Evolutionary conservation across 495 filamentous ascomycete genomes (phyloP).

Genomic region (Alectoria sarmentosa): DNA sequence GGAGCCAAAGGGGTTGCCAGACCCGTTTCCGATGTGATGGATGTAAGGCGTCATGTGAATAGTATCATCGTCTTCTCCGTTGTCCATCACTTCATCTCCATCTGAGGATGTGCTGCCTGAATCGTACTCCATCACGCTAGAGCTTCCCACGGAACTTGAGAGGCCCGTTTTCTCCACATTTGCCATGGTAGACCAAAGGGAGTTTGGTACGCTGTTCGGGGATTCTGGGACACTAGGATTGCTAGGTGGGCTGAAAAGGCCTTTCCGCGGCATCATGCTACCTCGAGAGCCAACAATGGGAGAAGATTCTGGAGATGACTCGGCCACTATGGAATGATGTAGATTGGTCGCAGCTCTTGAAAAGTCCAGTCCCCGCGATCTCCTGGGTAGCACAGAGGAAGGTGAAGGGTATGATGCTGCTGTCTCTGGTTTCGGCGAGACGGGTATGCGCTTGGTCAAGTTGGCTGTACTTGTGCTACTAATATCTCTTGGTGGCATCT

Average conservation of each 20-base stretch:
- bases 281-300: constrained; percentile 75
- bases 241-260: constrained; percentile 29
- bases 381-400: constrained; percentile 74
- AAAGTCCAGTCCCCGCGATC: constrained; percentile 84
- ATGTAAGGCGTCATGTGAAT: constrained; percentile 64
- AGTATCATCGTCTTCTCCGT: constrained; percentile 68
- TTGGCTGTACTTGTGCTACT: constrained; percentile 46
- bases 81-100: constrained; percentile 70
- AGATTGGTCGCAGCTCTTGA: constrained; percentile 90
- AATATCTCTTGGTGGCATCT: constrained; percentile 57
- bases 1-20: constrained; percentile 41
- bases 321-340: constrained; percentile 89
- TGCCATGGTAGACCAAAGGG: constrained; percentile 40
- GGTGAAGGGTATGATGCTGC: constrained; percentile 77
- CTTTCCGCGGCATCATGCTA: constrained; percentile 67
- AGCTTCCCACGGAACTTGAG: constrained; percentile 80
- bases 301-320: constrained; percentile 88
- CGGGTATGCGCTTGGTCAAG: constrained; percentile 56
- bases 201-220: constrained; percentile 35
- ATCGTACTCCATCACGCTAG: constrained; percentile 72
- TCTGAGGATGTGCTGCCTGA: constrained; percentile 67
- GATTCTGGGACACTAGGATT: constrained; percentile 40
- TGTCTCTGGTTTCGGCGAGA: constrained; percentile 80
- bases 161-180: constrained; percentile 61
- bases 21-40: constrained; percentile 42